Percentiles rank a stretch among this genome's conserved stretches.
These are phyloP conservation scores for Avena sativa DNA, from an alignment of 176 grass and related monocot species.

Conservation along the genomic window DNA sequence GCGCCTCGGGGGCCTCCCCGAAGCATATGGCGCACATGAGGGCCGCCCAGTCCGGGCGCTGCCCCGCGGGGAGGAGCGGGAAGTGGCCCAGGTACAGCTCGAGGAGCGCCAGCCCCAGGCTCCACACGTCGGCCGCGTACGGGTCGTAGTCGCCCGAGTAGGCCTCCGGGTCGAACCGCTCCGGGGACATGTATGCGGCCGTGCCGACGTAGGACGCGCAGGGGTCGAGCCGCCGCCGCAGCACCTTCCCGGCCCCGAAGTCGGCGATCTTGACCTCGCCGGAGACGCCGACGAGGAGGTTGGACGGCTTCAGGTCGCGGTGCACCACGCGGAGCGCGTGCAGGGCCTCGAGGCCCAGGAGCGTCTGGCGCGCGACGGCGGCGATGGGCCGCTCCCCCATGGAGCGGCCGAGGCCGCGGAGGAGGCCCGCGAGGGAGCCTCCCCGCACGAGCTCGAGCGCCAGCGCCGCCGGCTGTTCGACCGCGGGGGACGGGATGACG, in stretches of 20 bases:
- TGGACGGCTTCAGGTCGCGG: conserved; percentile 84
- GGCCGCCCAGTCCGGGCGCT: conserved; percentile 81
- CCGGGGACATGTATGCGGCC: conserved; percentile 88
- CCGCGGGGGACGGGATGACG: conserved; percentile 43
- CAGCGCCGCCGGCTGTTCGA: conserved; percentile 52
- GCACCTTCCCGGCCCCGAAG: conserved; percentile 80
- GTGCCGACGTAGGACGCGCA: conserved; percentile 90
- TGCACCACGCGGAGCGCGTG: conserved; percentile 79
- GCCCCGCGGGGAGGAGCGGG: conserved; percentile 78
- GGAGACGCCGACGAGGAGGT: conserved; percentile 63
- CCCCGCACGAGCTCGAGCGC: conserved; percentile 69
- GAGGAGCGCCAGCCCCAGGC: conserved; percentile 70
- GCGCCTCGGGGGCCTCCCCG: conserved; percentile 64
- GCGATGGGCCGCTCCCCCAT: conserved; percentile 71
- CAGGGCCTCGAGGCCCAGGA: conserved; percentile 61
- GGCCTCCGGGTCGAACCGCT: conserved; percentile 79
- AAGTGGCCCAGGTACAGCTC: conserved; percentile 87
- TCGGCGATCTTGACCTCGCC: conserved; percentile 90
- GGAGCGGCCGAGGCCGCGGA: conserved; percentile 48
- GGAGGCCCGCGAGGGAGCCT: conserved; percentile 67
- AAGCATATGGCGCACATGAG: conserved; percentile 96
- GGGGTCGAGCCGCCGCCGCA: conserved; percentile 68
- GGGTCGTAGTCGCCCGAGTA: conserved; percentile 88
- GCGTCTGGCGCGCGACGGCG: conserved; percentile 67
- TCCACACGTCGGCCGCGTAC: conserved; percentile 92